Conservation (phyloP, 768 basidiomycete species). For the Phylloporus scabripes region DNA sequence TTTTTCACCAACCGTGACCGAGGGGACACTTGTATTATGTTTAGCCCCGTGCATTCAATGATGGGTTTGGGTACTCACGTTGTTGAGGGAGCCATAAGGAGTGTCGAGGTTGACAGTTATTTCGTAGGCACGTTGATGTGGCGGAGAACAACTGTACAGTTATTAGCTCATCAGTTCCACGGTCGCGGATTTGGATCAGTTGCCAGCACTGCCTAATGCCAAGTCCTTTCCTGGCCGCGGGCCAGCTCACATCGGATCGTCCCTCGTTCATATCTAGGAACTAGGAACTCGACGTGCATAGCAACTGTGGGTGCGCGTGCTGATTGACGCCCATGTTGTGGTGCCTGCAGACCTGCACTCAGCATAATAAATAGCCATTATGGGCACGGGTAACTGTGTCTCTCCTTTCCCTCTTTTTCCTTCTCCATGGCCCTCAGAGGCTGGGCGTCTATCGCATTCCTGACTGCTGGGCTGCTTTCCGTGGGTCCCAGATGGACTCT, state of each 20-base stretch:
- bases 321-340: neutral
- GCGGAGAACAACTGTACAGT: slow-evolving; percentile 41
- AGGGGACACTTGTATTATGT: slow-evolving; percentile 36
- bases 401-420: neutral
- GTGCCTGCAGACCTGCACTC: neutral
- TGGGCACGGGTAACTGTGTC: neutral
- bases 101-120: slow-evolving; percentile 34
- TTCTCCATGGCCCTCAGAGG: slow-evolving; percentile 7
- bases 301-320: neutral
- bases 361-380: neutral
- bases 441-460: slow-evolving; percentile 16
- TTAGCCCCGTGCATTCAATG: slow-evolving; percentile 1
- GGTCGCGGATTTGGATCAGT: slow-evolving; percentile 1
- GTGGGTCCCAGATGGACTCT: slow-evolving; percentile 8
- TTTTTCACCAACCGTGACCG: slow-evolving; percentile 38
- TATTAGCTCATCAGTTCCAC: slow-evolving; percentile 26
- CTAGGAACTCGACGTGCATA: neutral
- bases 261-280: too few relatives aligned
- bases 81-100: slow-evolving; percentile 46
- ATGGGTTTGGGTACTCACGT: slow-evolving; percentile 38
- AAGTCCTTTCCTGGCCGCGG: too few relatives aligned
- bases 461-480: slow-evolving; percentile 15
- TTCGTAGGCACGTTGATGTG: neutral
- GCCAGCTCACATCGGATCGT: too few relatives aligned
- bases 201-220: neutral